These are phyloP conservation scores for Phytophthora boehmeriae DNA, from an alignment of 352 stramenopile species.

Conservation along the genomic window DNA sequence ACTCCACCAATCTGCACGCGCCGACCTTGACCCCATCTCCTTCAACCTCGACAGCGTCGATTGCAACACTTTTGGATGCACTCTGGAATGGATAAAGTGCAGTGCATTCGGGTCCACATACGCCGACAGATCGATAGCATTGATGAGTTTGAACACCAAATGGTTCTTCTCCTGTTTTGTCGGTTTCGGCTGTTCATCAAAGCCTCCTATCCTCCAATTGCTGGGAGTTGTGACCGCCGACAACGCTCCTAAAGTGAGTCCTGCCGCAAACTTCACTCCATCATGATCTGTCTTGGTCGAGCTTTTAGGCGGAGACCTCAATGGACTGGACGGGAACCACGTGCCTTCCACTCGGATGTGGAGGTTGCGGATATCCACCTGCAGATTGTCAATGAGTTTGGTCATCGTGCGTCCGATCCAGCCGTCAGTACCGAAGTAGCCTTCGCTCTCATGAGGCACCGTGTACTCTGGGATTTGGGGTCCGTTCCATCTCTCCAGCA, in stretches of 20 bases:
- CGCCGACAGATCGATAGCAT: slow-evolving; percentile 81
- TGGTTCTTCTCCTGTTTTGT: slow-evolving; percentile 44
- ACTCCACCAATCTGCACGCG: slow-evolving; percentile 80
- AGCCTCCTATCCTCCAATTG: slow-evolving; percentile 83
- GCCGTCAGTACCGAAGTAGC: slow-evolving; percentile 89
- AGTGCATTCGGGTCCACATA: slow-evolving; percentile 88
- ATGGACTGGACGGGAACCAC: slow-evolving; percentile 52
- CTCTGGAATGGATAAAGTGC: slow-evolving; percentile 87
- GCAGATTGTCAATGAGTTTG: slow-evolving; percentile 91
- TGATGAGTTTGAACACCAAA: slow-evolving; percentile 90
- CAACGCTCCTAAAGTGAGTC: slow-evolving; percentile 79
- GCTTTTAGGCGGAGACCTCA: slow-evolving; percentile 26
- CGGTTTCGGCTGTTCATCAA: slow-evolving; percentile 52
- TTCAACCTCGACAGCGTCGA: slow-evolving; percentile 80
- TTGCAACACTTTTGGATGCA: slow-evolving; percentile 79
- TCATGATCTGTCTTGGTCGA: slow-evolving; percentile 25
- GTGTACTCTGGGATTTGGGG: slow-evolving; percentile 69
- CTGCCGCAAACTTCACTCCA: slow-evolving; percentile 71
- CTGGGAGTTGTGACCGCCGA: slow-evolving; percentile 86
- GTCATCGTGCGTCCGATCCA: slow-evolving; percentile 90
- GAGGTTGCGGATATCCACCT: slow-evolving; percentile 88
- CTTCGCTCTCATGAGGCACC: slow-evolving; percentile 76
- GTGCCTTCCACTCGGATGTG: slow-evolving; percentile 86
- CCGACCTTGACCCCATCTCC: slow-evolving; percentile 76
- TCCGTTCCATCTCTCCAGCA: slow-evolving; percentile 81